Conservation (phyloP, 208 protist genomes). For the Leishmania tarentolae region DNA sequence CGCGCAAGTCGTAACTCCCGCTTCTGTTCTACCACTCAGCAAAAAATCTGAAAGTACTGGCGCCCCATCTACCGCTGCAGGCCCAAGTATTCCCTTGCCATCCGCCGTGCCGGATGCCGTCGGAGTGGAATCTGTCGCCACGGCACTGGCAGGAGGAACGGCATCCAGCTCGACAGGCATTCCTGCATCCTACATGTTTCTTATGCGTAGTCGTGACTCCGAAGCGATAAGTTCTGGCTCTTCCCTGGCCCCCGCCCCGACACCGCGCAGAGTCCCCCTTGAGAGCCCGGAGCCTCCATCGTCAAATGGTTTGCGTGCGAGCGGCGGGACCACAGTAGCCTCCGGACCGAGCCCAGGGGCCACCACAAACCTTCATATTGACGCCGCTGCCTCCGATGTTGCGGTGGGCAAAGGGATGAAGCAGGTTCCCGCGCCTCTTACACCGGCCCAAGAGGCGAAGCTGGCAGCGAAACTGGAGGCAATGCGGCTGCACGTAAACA, state of each 20-base stretch:
- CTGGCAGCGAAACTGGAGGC: constrained; percentile 17
- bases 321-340: too few species aligned
- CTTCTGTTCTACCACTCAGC: not conserved
- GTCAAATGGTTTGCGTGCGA: not conserved
- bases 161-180: constrained; percentile 12
- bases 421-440: not conserved
- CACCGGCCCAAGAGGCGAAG: not conserved
- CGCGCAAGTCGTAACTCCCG: not conserved
- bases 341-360: not conserved
- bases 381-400: not conserved
- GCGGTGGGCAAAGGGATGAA: not conserved
- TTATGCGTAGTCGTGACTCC: constrained; percentile 38
- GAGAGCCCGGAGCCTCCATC: not conserved
- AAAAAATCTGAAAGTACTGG: not conserved
- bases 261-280: not conserved
- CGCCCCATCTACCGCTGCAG: not conserved
- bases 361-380: not conserved
- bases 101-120: not conserved
- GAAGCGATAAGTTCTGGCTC: constrained; percentile 19
- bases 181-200: constrained; percentile 41
- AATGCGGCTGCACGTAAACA: constrained; percentile 27
- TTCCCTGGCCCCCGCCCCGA: constrained; percentile 7
- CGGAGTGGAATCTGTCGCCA: not conserved
- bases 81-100: not conserved
- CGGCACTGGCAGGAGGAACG: not conserved